Evolutionary conservation across 352 stramenopile species (phyloP).

Genomic region (Phytophthora multivora): DNA sequence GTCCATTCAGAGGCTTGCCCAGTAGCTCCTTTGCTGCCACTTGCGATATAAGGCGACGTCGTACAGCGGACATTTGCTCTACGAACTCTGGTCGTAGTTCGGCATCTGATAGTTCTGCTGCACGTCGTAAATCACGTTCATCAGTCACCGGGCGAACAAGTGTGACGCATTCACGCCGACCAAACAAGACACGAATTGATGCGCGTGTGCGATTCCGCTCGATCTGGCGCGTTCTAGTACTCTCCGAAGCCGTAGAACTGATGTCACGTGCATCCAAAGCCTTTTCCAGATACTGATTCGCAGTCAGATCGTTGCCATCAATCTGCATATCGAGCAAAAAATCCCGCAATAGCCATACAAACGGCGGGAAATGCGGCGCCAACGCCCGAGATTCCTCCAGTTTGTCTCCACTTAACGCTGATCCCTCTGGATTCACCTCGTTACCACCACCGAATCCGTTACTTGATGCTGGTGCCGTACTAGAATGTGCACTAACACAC

Average conservation of each 20-base stretch:
- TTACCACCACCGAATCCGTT: constrained; percentile 4
- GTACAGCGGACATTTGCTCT: constrained; percentile 61
- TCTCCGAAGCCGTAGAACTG: constrained; percentile 33
- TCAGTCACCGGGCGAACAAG: constrained; percentile 78
- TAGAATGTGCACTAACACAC: constrained; percentile 56
- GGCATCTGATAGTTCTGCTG: constrained; percentile 49
- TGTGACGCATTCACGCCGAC: constrained; percentile 74
- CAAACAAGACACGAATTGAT: constrained; percentile 76
- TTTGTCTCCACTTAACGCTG: constrained; percentile 35
- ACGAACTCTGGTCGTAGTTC: constrained; percentile 86
- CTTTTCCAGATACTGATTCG: constrained; percentile 82
- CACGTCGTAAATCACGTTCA: constrained; percentile 63
- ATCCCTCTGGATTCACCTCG: constrained; percentile 14
- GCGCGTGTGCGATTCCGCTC: constrained; percentile 74
- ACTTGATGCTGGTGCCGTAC: not conserved
- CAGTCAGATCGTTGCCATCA: constrained; percentile 57
- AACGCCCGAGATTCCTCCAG: constrained; percentile 55
- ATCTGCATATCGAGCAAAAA: constrained; percentile 84
- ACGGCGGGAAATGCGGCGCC: constrained; percentile 81
- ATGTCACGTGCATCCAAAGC: constrained; percentile 63
- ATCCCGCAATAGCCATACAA: constrained; percentile 83
- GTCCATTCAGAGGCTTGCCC: constrained; percentile 66
- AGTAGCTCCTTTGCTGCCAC: constrained; percentile 71
- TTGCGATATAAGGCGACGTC: constrained; percentile 50
- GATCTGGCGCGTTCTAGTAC: constrained; percentile 45